Evolutionary conservation across 805 yeast species (phyloP), one percentile per base, ranked within the genome.

Genomic region (Blastobotrys chiropterorum): DNA sequence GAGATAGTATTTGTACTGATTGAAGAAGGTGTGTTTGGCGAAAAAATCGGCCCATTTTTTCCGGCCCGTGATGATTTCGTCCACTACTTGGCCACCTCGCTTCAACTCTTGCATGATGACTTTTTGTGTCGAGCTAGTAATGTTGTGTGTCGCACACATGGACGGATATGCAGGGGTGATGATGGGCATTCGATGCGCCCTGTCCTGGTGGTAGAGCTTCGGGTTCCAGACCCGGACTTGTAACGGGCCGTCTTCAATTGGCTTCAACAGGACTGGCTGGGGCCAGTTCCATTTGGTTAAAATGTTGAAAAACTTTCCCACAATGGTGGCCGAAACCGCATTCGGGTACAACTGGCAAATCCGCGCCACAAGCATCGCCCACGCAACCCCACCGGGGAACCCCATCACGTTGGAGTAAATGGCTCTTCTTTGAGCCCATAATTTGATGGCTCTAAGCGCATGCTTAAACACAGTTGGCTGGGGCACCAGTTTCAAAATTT

Each of bases 281-380:
- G 99, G 99, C 99, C 99, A 94, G 61, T 81, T 82, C 99, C 99
- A 94, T 65, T 88, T 81, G 1, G 89, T 71, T 59, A 88, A 79
- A 56, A 94, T 89, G 57, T 81, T 80, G 70, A 94, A 94, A 66
- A 94, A 94, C 64, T 90, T 86, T 53, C 85, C 81, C n/a, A 94
- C 83, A 49, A 94, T 85, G 2, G 86, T 89, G 0, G 98, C 88
- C 55, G 97, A 84, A 11, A 90, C 95, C 0, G 98, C 95, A 68
- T 92, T 92, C 7, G 99, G 99, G 66, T 92, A 94, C 48, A 94
- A 71, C 67, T 94, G 99, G 68, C 99, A 94, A 26, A 94, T 89
- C 61, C 99, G 77, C 1, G 98, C 99, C n/a, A 90, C 97, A 41
- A 94, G 69, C 97, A 94, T 94, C 0, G 99, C 99, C 99, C 99